Base-by-base conservation (phyloP, 202 grass and related monocot genomes). In the Carex arenaria region DNA sequence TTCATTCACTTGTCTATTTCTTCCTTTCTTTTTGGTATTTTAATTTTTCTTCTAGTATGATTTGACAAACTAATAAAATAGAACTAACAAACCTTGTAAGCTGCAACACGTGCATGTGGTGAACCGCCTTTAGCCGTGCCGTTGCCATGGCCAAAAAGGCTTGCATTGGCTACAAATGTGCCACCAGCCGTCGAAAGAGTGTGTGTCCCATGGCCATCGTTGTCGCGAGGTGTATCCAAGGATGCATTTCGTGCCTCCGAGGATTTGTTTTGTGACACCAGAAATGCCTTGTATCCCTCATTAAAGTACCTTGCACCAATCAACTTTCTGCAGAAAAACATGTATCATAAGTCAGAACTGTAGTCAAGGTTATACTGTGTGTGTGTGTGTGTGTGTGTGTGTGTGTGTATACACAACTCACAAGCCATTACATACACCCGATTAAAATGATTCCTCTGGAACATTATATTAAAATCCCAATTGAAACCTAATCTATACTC, bases 291-390 rank as follows among this genome's bases (percentile, higher is more conserved):
- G 26, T 84, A 90, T 26, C 87, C 90, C 49, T 89, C 83, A 84
- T 91, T 90, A 86, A 91, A 98, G 86, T 90, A 94, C 13, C 95
- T 89, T 15, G 95, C 95, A 3, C 95, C 95, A 64, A 98, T 90
- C 20, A 98, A 74, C 86, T 98, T 98, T 74, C 94, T 94, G 80
- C 53, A 68, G 4, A 12, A 4, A 38, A n/a, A n/a, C 31, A 55
- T 74, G 32, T 20, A 13, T 17, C 17, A 69, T 43, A 1, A 38
- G 5, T 36, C 5, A 26, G 0, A 26, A 26, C 26, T 26, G 26
- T 30, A 3, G 0, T 30, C 10, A 65, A 15, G 23, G 62, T 28
- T 31, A 20, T 19, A 45, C 7, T 7, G 10, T 45, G 42, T n/a
- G n/a, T n/a, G 10, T 45, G 42, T 7, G 10, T 45, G 42, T 7